Conservation (phyloP, 164 flowering plant species). For the Stephania japonica region DNA sequence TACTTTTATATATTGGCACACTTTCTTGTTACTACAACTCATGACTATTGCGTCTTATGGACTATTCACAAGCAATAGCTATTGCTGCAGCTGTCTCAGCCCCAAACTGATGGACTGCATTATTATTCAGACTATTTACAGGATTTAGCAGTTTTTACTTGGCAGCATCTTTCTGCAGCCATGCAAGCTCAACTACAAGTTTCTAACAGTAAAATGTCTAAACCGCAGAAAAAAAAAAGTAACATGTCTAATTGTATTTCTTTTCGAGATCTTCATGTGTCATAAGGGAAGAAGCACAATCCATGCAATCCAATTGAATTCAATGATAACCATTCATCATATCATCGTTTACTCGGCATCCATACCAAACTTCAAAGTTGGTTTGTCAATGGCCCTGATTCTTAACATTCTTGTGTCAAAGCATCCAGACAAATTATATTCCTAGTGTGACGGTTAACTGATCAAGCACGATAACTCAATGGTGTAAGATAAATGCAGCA, state of each 20-base stretch:
- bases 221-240: no score
- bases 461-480: no score
- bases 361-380: not conserved
- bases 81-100: not conserved
- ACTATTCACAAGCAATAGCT: not conserved
- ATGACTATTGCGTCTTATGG: not conserved
- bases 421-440: not conserved
- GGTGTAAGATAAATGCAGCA: no score
- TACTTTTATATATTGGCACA: not conserved
- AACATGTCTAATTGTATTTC: not conserved
- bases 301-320: not conserved
- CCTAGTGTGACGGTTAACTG: no score
- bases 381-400: not conserved
- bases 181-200: not conserved
- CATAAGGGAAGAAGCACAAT: not conserved
- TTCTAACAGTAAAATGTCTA: not conserved
- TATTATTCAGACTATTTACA: not conserved
- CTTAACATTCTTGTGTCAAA: not conserved
- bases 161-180: not conserved
- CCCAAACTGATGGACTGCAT: not conserved
- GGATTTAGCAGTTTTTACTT: no score
- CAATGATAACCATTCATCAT: not conserved
- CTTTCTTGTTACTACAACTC: not conserved
- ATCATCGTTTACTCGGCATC: not conserved
- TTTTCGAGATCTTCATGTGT: not conserved